Evolutionary conservation across 306 rosid genomes (phyloP).

Genomic region (Adenanthera pavonina): DNA sequence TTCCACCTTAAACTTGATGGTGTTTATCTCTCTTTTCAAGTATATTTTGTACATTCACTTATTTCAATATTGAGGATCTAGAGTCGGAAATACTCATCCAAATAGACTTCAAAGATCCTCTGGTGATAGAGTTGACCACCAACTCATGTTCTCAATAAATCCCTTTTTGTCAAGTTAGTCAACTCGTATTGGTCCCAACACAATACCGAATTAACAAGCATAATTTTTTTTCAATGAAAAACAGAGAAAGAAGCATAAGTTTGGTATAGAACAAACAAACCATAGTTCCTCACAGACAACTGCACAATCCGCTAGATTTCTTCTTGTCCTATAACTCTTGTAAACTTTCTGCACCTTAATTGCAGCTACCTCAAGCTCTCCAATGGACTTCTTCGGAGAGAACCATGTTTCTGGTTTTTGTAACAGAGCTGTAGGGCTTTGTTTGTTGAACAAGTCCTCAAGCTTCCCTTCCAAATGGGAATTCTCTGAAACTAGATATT

Average conservation of each 20-base stretch:
- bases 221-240: background rate
- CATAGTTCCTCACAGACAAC: slow-evolving; percentile 89
- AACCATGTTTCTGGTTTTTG: slow-evolving; percentile 34
- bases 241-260: slow-evolving; percentile 3
- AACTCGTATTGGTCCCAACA: background rate
- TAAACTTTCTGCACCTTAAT: slow-evolving; percentile 74
- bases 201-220: background rate
- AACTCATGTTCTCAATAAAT: background rate
- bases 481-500: slow-evolving; percentile 22
- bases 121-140: background rate
- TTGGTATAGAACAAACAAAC: slow-evolving; percentile 52
- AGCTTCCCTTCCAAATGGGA: slow-evolving; percentile 29
- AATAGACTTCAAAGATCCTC: background rate
- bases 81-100: background rate
- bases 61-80: no score
- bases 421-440: slow-evolving; percentile 8
- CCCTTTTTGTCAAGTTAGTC: background rate
- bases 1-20: no score
- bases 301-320: slow-evolving; percentile 84
- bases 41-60: no score
- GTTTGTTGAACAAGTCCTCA: slow-evolving; percentile 24
- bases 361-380: slow-evolving; percentile 60
- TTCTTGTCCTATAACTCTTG: slow-evolving; percentile 72
- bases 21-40: no score
- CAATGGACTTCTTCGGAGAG: slow-evolving; percentile 42